A percentile compares a stretch with the other conserved stretches of the same genome.
phyloP scores from a whole-genome alignment of 306 rosid genomes.

The Rosa persica region DNA sequence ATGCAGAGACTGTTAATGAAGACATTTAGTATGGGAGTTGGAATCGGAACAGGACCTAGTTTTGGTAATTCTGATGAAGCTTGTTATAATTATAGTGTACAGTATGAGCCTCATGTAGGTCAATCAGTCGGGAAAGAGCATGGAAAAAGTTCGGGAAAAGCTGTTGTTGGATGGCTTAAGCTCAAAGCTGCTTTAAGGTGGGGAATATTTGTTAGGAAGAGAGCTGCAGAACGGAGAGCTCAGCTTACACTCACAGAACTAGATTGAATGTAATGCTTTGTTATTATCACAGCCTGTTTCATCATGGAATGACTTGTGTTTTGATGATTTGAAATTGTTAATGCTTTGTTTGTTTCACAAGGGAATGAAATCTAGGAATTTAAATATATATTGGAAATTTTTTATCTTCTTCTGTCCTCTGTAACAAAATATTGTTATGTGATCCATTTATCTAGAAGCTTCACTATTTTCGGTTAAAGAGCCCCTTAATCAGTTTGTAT shows the following conservation, averaged over 20 bases:
- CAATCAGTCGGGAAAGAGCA: slow-evolving; percentile 42
- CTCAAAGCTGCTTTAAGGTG: slow-evolving; percentile 90
- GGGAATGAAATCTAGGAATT: neutral
- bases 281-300: neutral
- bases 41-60: slow-evolving; percentile 35
- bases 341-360: slow-evolving; percentile 3
- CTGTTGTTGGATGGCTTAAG: slow-evolving; percentile 90
- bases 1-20: slow-evolving; percentile 68
- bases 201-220: slow-evolving; percentile 81
- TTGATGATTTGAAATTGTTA: neutral
- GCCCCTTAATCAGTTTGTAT: neutral
- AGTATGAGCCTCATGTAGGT: slow-evolving; percentile 56
- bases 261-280: slow-evolving; percentile 40
- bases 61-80: slow-evolving; percentile 49
- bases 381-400: neutral
- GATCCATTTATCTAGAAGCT: neutral
- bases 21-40: slow-evolving; percentile 50
- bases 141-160: slow-evolving; percentile 62
- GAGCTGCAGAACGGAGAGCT: slow-evolving; percentile 82
- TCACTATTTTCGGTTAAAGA: neutral
- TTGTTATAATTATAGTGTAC: slow-evolving; percentile 51
- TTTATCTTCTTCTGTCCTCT: neutral
- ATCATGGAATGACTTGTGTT: neutral
- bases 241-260: slow-evolving; percentile 75
- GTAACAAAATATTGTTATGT: neutral